Conservation (phyloP, 2,329 filamentous ascomycete species). For the Ceratocystis diversiconidia region DNA sequence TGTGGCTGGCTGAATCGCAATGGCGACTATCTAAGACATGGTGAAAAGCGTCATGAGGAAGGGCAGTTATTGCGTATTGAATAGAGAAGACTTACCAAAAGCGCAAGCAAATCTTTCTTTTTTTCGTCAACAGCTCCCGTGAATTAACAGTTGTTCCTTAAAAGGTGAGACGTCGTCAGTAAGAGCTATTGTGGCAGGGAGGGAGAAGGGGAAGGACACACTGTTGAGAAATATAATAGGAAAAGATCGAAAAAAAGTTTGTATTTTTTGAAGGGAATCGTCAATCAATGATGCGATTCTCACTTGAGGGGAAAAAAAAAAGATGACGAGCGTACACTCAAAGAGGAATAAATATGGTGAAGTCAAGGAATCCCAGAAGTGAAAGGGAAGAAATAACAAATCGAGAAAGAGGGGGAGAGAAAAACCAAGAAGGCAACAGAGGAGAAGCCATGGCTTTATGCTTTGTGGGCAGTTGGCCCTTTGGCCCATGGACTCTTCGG, state of each 20-base stretch:
- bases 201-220: background rate
- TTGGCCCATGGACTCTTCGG: background rate
- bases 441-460: conserved; percentile 9
- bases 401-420: background rate
- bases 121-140: background rate
- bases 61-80: background rate
- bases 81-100: background rate
- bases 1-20: background rate
- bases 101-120: background rate
- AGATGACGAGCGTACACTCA: background rate
- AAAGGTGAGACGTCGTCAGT: background rate
- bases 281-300: background rate
- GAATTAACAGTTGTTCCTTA: background rate
- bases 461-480: background rate
- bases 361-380: background rate
- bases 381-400: background rate
- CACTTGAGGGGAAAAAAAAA: background rate
- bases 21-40: background rate
- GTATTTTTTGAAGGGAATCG: background rate
- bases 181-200: background rate
- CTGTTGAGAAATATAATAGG: conserved; percentile 2
- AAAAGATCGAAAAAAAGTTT: background rate
- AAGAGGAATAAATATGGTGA: conserved; percentile 1
- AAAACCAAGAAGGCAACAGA: background rate
- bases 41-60: background rate